Evolutionary conservation across 352 stramenopile genomes (phyloP).

Genomic region (Globisporangium recalcitrans): DNA sequence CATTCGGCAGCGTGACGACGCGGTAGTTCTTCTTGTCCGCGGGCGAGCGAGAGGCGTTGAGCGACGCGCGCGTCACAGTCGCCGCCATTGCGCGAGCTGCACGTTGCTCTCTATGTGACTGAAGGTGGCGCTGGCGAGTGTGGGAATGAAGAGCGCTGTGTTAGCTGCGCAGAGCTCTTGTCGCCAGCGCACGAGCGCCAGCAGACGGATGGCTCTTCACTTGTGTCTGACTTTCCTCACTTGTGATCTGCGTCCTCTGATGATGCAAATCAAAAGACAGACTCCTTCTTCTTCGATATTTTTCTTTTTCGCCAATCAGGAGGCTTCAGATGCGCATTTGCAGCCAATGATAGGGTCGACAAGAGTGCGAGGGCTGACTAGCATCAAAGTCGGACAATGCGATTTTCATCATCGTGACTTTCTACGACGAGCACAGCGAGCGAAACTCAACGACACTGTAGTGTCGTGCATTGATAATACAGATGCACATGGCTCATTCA

Average conservation of each 20-base stretch:
- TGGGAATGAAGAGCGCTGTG: background rate
- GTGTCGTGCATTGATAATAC: too few species aligned
- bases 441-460: too few species aligned
- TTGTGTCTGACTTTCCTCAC: background rate
- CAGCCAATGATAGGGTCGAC: background rate
- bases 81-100: slow-evolving; percentile 6
- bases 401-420: too few species aligned
- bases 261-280: slow-evolving; percentile 2
- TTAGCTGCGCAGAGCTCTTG: background rate
- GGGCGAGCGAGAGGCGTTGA: slow-evolving; percentile 50
- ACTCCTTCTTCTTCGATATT: background rate
- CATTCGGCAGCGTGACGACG: slow-evolving; percentile 59
- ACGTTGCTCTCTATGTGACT: too few species aligned
- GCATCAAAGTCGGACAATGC: too few species aligned
- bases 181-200: background rate
- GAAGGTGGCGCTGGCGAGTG: background rate
- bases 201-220: background rate
- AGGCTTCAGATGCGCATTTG: background rate
- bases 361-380: background rate
- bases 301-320: slow-evolving; percentile 5
- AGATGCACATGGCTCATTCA: too few species aligned
- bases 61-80: slow-evolving; percentile 14
- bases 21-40: slow-evolving; percentile 71
- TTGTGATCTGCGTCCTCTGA: slow-evolving; percentile 3
- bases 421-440: too few species aligned